Evolutionary conservation across 2,329 filamentous ascomycete genomes (phyloP).

Genomic region (Phialemoniopsis sp.): DNA sequence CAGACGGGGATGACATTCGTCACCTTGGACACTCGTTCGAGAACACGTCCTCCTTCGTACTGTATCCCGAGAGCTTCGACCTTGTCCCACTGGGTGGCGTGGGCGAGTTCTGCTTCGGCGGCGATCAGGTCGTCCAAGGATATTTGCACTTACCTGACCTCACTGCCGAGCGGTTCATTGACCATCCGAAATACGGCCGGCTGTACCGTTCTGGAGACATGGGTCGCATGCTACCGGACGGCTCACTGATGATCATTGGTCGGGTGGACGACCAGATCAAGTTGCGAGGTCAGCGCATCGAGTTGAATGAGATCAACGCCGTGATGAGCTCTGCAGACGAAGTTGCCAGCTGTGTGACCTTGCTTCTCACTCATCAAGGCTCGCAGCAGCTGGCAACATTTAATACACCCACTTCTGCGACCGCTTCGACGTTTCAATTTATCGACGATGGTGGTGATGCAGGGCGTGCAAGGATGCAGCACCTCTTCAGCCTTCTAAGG

Average conservation of each 20-base stretch:
- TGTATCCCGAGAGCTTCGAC: conserved; percentile 38
- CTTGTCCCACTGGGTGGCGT: conserved; percentile 65
- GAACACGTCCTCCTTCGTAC: conserved; percentile 73
- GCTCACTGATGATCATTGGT: conserved; percentile 68
- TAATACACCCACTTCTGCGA: conserved; percentile 46
- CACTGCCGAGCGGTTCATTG: conserved; percentile 63
- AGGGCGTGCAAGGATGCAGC: conserved; percentile 23
- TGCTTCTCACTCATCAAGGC: conserved; percentile 44
- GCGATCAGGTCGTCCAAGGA: conserved; percentile 72
- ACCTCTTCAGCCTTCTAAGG: conserved; percentile 51
- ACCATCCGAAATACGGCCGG: conserved; percentile 64
- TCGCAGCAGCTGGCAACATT: conserved; percentile 63
- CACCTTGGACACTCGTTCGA: conserved; percentile 73
- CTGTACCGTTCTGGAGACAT: conserved; percentile 82
- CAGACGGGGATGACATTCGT: conserved; percentile 53
- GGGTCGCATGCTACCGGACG: conserved; percentile 73
- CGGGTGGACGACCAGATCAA: conserved; percentile 79
- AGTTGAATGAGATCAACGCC: conserved; percentile 71
- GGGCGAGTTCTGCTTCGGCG: conserved; percentile 84
- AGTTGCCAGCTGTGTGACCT: conserved; percentile 59
- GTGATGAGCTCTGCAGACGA: conserved; percentile 46
- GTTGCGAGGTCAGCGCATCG: conserved; percentile 74
- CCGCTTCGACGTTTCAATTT: conserved; percentile 22
- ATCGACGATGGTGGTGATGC: conserved; percentile 26
- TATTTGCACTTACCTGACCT: conserved; percentile 65